These are phyloP conservation scores for Lentinus brumalis DNA, from an alignment of 768 basidiomycete genomes.

Conservation along the genomic window DNA sequence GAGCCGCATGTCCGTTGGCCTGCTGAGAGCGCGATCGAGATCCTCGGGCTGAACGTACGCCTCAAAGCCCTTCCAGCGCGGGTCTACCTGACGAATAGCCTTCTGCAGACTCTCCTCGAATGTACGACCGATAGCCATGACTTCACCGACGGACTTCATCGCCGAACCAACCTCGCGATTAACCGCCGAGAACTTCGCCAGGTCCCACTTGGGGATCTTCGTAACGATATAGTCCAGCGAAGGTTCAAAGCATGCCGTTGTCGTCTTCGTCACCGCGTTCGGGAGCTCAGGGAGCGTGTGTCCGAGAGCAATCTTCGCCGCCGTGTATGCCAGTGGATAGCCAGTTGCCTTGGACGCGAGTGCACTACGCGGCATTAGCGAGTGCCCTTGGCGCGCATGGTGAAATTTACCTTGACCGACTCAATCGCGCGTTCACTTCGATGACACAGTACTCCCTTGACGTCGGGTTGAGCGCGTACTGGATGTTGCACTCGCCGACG, in stretches of 20 bases:
- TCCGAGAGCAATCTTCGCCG: slow-evolving; percentile 97
- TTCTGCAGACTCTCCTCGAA: slow-evolving; percentile 99
- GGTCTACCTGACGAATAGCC: slow-evolving; percentile 96
- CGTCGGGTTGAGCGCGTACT: slow-evolving; percentile 94
- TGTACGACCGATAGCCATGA: slow-evolving; percentile 99
- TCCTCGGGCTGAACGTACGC: slow-evolving; percentile 90
- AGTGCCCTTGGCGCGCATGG: neutral
- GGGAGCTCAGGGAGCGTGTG: slow-evolving; percentile 97
- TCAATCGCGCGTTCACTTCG: slow-evolving; percentile 95
- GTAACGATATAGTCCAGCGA: slow-evolving; percentile 99
- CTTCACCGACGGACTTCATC: slow-evolving; percentile 99
- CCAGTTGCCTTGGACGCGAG: slow-evolving; percentile 99
- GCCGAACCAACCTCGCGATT: slow-evolving; percentile 93
- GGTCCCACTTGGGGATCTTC: slow-evolving; percentile 99
- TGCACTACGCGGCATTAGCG: slow-evolving; percentile 54
- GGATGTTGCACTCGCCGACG: slow-evolving; percentile 95
- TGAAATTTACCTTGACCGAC: slow-evolving; percentile 70
- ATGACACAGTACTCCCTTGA: slow-evolving; percentile 97
- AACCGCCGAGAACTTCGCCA: slow-evolving; percentile 96
- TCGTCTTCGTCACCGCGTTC: slow-evolving; percentile 98
- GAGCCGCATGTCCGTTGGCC: slow-evolving; percentile 93
- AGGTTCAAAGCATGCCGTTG: slow-evolving; percentile 98
- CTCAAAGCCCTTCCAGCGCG: slow-evolving; percentile 95
- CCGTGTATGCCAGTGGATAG: slow-evolving; percentile 98
- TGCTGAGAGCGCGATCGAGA: slow-evolving; percentile 73